phyloP scores from a whole-genome alignment of 306 rosid species.

The Calophaca sinica region DNA sequence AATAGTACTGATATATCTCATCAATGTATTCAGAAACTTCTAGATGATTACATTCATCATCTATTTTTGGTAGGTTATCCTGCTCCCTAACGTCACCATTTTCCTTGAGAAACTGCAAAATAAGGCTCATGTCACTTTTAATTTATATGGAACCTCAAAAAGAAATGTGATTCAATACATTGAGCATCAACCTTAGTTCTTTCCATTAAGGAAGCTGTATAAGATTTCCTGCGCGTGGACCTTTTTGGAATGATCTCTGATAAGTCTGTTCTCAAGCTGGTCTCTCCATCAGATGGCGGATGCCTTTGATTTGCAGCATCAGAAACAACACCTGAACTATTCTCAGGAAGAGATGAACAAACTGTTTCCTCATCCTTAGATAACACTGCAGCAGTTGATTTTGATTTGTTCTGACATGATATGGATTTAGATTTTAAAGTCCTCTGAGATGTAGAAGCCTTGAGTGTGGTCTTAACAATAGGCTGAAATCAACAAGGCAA shows the following conservation, averaged over 20 bases:
- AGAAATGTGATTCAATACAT: conserved; percentile 25
- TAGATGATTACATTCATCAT: conserved; percentile 75
- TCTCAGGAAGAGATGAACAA: conserved; percentile 51
- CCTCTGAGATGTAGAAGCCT: conserved; percentile 51
- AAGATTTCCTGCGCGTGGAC: conserved; percentile 74
- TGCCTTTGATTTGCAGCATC: conserved; percentile 50
- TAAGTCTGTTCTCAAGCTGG: conserved; percentile 46
- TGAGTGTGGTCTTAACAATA: conserved; percentile 56
- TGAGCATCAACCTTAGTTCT: conserved; percentile 71
- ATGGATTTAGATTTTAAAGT: conserved; percentile 55
- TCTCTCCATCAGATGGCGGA: conserved; percentile 54
- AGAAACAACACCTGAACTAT: conserved; percentile 33
- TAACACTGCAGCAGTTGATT: conserved; percentile 50
- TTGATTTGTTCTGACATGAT: conserved; percentile 48
- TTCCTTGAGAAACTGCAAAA: conserved; percentile 72
- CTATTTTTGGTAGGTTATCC: conserved; percentile 73
- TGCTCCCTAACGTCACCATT: conserved; percentile 52
- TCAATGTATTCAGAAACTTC: conserved; percentile 91
- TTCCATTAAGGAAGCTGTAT: conserved; percentile 70
- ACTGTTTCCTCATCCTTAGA: conserved; percentile 55
- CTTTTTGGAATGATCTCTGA: conserved; percentile 51
- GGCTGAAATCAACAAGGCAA: conserved; percentile 57
- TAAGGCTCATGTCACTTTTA: conserved; percentile 36
- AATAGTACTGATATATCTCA: conserved; percentile 82
- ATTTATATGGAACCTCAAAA: conserved; percentile 27